Conservation (phyloP, 1,139 yeast genomes). For the Geotrichum bryndzae region DNA sequence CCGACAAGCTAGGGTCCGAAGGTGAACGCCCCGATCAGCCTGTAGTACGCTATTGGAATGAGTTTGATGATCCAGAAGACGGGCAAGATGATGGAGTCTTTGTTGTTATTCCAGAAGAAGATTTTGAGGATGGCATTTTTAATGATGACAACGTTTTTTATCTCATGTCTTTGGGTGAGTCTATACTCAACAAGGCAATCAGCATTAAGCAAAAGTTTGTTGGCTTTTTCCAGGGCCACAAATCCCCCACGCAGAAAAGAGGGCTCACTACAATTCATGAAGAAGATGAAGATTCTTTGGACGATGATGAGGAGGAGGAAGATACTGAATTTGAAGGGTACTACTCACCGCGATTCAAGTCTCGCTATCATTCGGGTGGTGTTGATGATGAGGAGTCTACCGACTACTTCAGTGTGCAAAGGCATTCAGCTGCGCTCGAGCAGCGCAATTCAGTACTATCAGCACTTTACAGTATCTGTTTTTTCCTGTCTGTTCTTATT, state of each 20-base stretch:
- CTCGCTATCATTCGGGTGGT: slow-evolving; percentile 12
- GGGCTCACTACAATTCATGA: slow-evolving; percentile 16
- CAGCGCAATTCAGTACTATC: slow-evolving; percentile 46
- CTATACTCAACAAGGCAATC: slow-evolving; percentile 18
- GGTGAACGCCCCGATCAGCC: slow-evolving; percentile 28
- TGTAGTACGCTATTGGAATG: slow-evolving; percentile 61
- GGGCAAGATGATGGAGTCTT: slow-evolving; percentile 36
- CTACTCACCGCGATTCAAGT: slow-evolving; percentile 26
- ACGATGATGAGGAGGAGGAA: slow-evolving; percentile 19
- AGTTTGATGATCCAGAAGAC: slow-evolving; percentile 61
- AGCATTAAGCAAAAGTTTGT: slow-evolving; percentile 23
- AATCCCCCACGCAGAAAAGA: slow-evolving; percentile 18
- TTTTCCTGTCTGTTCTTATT: slow-evolving; percentile 42
- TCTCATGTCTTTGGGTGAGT: slow-evolving; percentile 27
- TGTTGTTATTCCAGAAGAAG: slow-evolving; percentile 34
- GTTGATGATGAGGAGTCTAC: slow-evolving; percentile 4
- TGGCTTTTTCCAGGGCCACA: slow-evolving; percentile 22
- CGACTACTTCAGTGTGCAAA: slow-evolving; percentile 8
- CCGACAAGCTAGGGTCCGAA: slow-evolving; percentile 10
- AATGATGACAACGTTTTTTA: slow-evolving; percentile 36
- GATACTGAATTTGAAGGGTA: slow-evolving; percentile 16
- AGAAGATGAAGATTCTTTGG: slow-evolving; percentile 19
- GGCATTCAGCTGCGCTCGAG: slow-evolving; percentile 13
- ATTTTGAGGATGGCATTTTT: slow-evolving; percentile 29
- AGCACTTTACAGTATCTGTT: slow-evolving; percentile 41